Conservation (phyloP, 2,329 filamentous ascomycete genomes). For the Hymenoscyphus linearis region DNA sequence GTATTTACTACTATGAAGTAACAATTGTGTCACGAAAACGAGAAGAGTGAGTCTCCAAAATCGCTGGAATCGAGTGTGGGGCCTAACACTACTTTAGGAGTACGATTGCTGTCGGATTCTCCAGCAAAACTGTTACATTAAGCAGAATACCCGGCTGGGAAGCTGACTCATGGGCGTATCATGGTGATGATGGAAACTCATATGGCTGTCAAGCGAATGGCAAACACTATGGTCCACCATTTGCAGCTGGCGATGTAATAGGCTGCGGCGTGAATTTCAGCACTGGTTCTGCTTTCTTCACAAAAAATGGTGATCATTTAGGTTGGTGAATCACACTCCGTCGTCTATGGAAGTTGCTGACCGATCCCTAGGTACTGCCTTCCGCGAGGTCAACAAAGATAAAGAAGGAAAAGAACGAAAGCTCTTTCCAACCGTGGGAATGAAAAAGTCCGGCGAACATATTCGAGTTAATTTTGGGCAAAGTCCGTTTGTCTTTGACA, state of each 20-base stretch:
- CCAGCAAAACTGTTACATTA: slow-evolving; percentile 46
- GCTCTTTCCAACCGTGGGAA: slow-evolving; percentile 62
- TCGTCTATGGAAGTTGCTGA: not conserved
- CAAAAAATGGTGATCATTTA: slow-evolving; percentile 55
- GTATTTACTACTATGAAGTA: slow-evolving; percentile 91
- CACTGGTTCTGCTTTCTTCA: slow-evolving; percentile 62
- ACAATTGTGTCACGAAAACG: slow-evolving; percentile 60
- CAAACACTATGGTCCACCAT: slow-evolving; percentile 52
- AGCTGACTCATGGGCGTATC: slow-evolving; percentile 62
- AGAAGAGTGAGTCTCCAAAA: slow-evolving; percentile 50
- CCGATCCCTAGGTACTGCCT: slow-evolving; percentile 55
- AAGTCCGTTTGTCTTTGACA: slow-evolving; percentile 82
- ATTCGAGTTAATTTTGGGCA: slow-evolving; percentile 63
- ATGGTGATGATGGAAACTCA: slow-evolving; percentile 61
- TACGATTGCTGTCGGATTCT: slow-evolving; percentile 59
- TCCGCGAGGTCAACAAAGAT: slow-evolving; percentile 50
- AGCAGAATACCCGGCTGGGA: slow-evolving; percentile 62
- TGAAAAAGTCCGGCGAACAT: slow-evolving; percentile 60
- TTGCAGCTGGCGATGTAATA: slow-evolving; percentile 52
- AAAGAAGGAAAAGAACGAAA: slow-evolving; percentile 37
- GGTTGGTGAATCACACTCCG: slow-evolving; percentile 38
- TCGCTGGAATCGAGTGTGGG: not conserved
- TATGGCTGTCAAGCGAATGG: slow-evolving; percentile 53
- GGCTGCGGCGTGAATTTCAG: slow-evolving; percentile 64
- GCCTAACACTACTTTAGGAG: slow-evolving; percentile 38